These are phyloP conservation scores for Nicotiana rustica DNA, from an alignment of 305 asterid genomes.

Conservation along the genomic window DNA sequence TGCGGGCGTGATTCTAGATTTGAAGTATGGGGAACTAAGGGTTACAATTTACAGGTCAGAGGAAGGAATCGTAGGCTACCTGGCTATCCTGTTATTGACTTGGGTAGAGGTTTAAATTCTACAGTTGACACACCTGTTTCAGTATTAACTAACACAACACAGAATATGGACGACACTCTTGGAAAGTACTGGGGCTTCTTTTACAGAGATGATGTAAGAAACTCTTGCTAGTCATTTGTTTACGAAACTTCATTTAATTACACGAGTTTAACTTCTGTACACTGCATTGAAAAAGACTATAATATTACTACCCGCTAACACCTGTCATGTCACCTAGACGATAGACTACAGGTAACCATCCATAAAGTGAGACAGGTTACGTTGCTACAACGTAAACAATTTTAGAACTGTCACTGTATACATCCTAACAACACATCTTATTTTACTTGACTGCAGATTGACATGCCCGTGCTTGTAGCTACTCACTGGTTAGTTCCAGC, in stretches of 20 bases:
- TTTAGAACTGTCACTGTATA: no score
- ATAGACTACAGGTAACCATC: no score
- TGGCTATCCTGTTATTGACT: constrained; percentile 64
- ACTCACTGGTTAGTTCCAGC: constrained; percentile 94
- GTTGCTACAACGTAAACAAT: no score
- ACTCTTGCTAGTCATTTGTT: neutral
- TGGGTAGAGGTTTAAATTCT: constrained; percentile 67
- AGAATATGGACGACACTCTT: constrained; percentile 50
- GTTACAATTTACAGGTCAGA: constrained; percentile 72
- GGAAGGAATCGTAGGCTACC: constrained; percentile 83
- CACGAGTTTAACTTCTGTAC: no score
- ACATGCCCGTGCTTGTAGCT: constrained; percentile 76
- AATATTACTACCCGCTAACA: no score
- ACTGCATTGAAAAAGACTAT: no score
- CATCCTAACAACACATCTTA: no score
- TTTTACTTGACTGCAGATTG: constrained; percentile 63
- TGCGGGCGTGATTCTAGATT: constrained; percentile 90
- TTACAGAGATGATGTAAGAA: constrained; percentile 82
- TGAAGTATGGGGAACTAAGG: constrained; percentile 91
- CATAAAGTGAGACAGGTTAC: no score
- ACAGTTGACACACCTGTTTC: constrained; percentile 48
- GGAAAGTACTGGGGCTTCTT: constrained; percentile 77
- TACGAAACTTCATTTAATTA: neutral
- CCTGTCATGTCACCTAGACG: no score
- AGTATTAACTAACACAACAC: constrained; percentile 42